Percentiles rank a stretch among this genome's conserved stretches.
These are phyloP conservation scores for Daldinia eschscholtzii DNA, from an alignment of 2,329 filamentous ascomycete genomes.

Conservation along the genomic window DNA sequence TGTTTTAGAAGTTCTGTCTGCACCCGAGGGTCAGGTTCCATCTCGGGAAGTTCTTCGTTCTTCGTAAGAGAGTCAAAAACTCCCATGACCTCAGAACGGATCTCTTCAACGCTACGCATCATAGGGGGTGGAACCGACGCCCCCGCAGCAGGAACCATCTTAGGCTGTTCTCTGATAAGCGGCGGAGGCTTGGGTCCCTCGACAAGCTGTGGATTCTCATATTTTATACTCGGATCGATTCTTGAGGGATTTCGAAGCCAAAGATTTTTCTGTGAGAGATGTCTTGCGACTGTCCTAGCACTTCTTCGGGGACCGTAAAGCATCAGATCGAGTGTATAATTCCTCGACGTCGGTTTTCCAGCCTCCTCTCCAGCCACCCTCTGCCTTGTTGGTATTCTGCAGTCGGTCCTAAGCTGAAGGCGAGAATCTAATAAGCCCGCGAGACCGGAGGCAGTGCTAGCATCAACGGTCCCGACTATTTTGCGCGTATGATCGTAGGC, in stretches of 20 bases:
- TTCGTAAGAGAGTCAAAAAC: conserved; percentile 89
- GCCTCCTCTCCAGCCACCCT: conserved; percentile 73
- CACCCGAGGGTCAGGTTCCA: conserved; percentile 73
- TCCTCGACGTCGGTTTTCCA: conserved; percentile 71
- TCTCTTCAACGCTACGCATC: conserved; percentile 82
- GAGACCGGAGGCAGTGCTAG: conserved; percentile 74
- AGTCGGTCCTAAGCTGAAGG: conserved; percentile 76
- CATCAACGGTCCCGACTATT: conserved; percentile 82
- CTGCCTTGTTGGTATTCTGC: conserved; percentile 76
- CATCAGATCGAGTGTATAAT: conserved; percentile 76
- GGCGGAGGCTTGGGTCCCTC: conserved; percentile 60
- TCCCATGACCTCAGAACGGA: conserved; percentile 83
- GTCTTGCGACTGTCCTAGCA: conserved; percentile 73
- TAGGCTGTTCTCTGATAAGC: conserved; percentile 53
- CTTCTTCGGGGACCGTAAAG: conserved; percentile 81
- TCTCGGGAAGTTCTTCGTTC: conserved; percentile 79
- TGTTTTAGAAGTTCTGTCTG: conserved; percentile 80
- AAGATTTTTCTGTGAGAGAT: conserved; percentile 74
- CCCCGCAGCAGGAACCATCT: conserved; percentile 31
- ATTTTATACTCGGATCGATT: conserved; percentile 75
- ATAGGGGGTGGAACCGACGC: conserved; percentile 48
- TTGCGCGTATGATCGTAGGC: conserved; percentile 78
- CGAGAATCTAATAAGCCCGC: conserved; percentile 78
- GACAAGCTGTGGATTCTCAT: conserved; percentile 81
- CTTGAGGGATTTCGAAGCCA: conserved; percentile 75